Conservation (phyloP, 768 basidiomycete genomes). For the Cyathus striatus region DNA sequence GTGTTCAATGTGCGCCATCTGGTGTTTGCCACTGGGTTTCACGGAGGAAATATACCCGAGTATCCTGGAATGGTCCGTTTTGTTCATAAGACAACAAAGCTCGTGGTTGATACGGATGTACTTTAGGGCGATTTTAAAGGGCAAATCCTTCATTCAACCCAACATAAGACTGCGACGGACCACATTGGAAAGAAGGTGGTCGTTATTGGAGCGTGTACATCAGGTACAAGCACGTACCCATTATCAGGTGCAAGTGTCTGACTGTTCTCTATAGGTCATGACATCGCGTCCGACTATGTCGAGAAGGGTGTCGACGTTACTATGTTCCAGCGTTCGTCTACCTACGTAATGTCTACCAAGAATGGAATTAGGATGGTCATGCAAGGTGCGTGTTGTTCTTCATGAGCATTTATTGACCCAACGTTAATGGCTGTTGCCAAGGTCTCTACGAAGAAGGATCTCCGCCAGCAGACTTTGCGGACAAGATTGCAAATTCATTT, state of each 20-base stretch:
- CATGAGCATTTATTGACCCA: not conserved
- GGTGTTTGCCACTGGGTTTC: slow-evolving; percentile 50
- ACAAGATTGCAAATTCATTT: slow-evolving; percentile 42
- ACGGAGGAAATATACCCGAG: slow-evolving; percentile 39
- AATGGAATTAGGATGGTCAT: slow-evolving; percentile 26
- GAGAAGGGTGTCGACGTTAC: slow-evolving; percentile 39
- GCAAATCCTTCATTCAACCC: slow-evolving; percentile 51
- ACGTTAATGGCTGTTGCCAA: slow-evolving; percentile 6
- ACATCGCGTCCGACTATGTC: not conserved
- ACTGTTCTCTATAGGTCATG: slow-evolving; percentile 15
- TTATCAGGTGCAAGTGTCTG: too few relatives aligned
- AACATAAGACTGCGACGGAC: slow-evolving; percentile 49
- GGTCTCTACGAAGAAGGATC: slow-evolving; percentile 41
- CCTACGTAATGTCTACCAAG: slow-evolving; percentile 48
- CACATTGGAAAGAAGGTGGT: slow-evolving; percentile 67
- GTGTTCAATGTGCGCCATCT: slow-evolving; percentile 41
- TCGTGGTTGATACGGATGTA: not conserved
- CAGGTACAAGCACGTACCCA: too few relatives aligned
- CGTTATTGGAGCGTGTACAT: slow-evolving; percentile 64
- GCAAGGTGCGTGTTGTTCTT: slow-evolving; percentile 10
- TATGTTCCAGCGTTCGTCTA: slow-evolving; percentile 55
- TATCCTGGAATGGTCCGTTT: slow-evolving; percentile 38
- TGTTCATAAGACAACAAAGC: not conserved
- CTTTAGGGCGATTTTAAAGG: slow-evolving; percentile 57
- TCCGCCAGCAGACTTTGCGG: slow-evolving; percentile 45